Conservation (phyloP, 1,284 basidiomycete species). For the Cutaneotrichosporon cutaneum region DNA sequence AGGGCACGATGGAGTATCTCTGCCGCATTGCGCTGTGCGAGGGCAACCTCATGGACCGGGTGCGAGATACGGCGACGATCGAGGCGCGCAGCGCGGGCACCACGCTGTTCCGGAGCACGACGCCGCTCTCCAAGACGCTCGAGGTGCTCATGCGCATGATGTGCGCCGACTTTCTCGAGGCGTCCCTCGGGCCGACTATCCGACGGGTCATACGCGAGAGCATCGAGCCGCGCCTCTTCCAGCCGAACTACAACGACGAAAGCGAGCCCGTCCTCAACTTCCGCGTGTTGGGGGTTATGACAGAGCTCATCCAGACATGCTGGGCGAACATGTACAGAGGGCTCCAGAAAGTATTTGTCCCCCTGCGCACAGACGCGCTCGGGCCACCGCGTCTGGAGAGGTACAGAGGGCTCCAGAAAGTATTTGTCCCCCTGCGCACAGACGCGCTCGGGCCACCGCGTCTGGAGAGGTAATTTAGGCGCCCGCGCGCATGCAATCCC, state of each 20-base stretch:
- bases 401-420: no score
- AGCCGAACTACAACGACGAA: slow-evolving; percentile 5
- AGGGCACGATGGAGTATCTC: slow-evolving; percentile 23
- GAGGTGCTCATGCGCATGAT: slow-evolving; percentile 37
- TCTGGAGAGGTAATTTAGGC: no score
- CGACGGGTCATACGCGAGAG: slow-evolving; percentile 11
- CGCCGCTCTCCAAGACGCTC: slow-evolving; percentile 35
- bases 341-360: no score
- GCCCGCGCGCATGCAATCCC: no score
- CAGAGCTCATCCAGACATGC: slow-evolving; percentile 25
- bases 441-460: no score
- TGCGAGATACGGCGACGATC: slow-evolving; percentile 17
- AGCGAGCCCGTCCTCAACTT: slow-evolving; percentile 14
- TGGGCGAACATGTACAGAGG: slow-evolving; percentile 37
- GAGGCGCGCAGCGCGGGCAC: slow-evolving; percentile 25
- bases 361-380: no score
- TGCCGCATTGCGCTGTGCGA: slow-evolving; percentile 27
- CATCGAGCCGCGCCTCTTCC: slow-evolving; percentile 17
- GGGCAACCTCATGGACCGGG: slow-evolving; percentile 22
- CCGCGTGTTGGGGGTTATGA: slow-evolving; percentile 12
- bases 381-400: no score
- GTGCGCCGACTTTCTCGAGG: slow-evolving; percentile 30
- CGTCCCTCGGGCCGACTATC: slow-evolving; percentile 33
- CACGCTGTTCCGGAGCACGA: slow-evolving; percentile 38
- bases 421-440: no score